Evolutionary conservation across 78 protist genomes (phyloP).

Genomic region (Creolimax fragrantissima): DNA sequence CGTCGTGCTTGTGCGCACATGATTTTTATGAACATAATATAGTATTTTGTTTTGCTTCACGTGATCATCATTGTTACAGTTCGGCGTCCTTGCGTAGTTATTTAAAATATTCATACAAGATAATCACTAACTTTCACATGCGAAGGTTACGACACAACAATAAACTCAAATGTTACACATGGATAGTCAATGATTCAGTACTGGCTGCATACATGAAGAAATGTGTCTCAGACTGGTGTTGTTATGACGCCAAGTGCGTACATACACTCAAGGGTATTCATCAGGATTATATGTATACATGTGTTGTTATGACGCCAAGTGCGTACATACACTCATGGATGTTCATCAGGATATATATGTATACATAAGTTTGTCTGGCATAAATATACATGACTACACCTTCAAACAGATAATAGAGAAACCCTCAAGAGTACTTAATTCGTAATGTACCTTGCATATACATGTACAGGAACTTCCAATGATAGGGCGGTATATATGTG

Average conservation of each 20-base stretch:
- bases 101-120: no score
- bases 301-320: background rate
- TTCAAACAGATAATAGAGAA: no score
- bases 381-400: no score
- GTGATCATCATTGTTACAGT: no score
- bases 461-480: no score
- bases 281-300: background rate
- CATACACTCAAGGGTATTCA: background rate
- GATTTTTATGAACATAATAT: background rate
- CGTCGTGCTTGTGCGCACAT: background rate
- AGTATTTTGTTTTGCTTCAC: no score
- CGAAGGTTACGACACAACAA: background rate
- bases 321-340: background rate
- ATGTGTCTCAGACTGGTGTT: background rate
- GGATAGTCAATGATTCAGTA: background rate
- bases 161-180: background rate
- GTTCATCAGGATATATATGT: background rate
- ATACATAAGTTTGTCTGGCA: no score
- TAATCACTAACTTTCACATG: background rate
- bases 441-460: no score
- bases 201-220: background rate
- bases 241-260: background rate
- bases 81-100: no score
- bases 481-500: no score
- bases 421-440: no score